Evolutionary conservation across 2,329 filamentous ascomycete species (phyloP).

Genomic region (Scytalidium lignicola): DNA sequence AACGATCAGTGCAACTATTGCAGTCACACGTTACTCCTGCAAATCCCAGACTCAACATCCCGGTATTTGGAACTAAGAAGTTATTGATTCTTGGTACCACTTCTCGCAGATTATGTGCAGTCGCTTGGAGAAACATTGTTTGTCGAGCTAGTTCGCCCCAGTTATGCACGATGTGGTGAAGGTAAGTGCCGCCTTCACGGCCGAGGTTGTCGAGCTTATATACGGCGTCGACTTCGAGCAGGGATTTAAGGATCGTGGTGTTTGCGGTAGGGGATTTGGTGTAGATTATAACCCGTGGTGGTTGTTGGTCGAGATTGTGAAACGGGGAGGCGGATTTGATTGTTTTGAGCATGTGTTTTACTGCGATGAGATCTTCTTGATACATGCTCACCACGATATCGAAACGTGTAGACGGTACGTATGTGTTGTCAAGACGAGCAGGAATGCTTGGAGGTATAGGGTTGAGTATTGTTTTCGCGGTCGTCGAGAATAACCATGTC

Average conservation of each 20-base stretch:
- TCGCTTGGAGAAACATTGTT: constrained; percentile 43
- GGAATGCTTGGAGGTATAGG: constrained; percentile 4
- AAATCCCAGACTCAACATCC: constrained; percentile 40
- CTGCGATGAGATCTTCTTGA: constrained; percentile 14
- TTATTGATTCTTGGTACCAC: constrained; percentile 33
- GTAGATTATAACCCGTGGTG: constrained; percentile 19
- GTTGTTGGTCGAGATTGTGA: constrained; percentile 4
- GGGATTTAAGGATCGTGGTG: constrained; percentile 11
- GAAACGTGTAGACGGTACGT: constrained; percentile 13
- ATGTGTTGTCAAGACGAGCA: constrained; percentile 12
- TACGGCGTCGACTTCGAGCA: constrained; percentile 19
- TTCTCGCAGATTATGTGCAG: constrained; percentile 34
- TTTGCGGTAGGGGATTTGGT: constrained; percentile 17
- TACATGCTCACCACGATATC: constrained; percentile 25
- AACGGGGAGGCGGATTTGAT: constrained; percentile 18
- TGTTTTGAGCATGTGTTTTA: constrained; percentile 14
- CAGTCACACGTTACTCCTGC: constrained; percentile 32
- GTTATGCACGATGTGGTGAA: constrained; percentile 37
- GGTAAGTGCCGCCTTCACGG: constrained; percentile 42
- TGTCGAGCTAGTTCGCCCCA: constrained; percentile 40
- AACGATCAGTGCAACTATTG: constrained; percentile 33
- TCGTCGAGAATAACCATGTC: not conserved
- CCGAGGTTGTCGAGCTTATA: constrained; percentile 33
- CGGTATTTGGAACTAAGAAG: constrained; percentile 37
- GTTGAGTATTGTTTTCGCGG: constrained; percentile 2